Evolutionary conservation across 768 basidiomycete genomes (phyloP).

Genomic region (Pleurotus pulmonarius): DNA sequence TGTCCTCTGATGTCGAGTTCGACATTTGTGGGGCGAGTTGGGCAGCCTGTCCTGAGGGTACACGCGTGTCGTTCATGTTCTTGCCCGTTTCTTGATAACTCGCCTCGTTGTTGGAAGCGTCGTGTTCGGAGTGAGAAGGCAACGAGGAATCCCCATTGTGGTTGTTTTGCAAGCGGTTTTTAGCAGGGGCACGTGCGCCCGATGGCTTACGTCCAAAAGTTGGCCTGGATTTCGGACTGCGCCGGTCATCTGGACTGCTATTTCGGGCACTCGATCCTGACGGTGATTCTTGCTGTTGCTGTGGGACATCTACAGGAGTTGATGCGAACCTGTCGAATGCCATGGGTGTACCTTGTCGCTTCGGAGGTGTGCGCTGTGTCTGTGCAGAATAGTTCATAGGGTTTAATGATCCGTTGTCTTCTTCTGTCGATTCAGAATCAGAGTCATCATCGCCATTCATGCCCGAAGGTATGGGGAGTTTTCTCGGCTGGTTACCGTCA

Average conservation of each 20-base stretch:
- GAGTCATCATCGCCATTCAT: slow-evolving; percentile 41
- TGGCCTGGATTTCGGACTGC: slow-evolving; percentile 32
- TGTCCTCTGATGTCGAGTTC: slow-evolving; percentile 32
- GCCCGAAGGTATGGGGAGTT: slow-evolving; percentile 24
- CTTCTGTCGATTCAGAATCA: slow-evolving; percentile 17
- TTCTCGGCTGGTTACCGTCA: slow-evolving; percentile 20
- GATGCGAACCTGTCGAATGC: slow-evolving; percentile 27
- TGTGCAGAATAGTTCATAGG: not conserved
- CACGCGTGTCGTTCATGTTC: slow-evolving; percentile 7
- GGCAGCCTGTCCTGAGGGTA: not conserved
- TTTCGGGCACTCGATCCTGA: slow-evolving; percentile 5
- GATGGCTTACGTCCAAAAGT: slow-evolving; percentile 69
- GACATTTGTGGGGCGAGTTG: not conserved
- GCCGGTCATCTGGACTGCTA: slow-evolving; percentile 21
- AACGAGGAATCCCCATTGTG: slow-evolving; percentile 9
- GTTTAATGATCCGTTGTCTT: slow-evolving; percentile 1
- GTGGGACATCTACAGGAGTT: slow-evolving; percentile 12
- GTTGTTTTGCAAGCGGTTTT: slow-evolving; percentile 8
- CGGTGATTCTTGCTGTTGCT: slow-evolving; percentile 8
- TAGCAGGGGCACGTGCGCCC: slow-evolving; percentile 71
- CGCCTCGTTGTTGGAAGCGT: slow-evolving; percentile 18
- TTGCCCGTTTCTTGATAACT: slow-evolving; percentile 23
- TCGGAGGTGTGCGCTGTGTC: slow-evolving; percentile 14
- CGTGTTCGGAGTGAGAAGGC: slow-evolving; percentile 6
- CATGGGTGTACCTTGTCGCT: slow-evolving; percentile 35